Evolutionary conservation across 768 basidiomycete genomes (phyloP).

Genomic region (Psilocybe tampanensis): DNA sequence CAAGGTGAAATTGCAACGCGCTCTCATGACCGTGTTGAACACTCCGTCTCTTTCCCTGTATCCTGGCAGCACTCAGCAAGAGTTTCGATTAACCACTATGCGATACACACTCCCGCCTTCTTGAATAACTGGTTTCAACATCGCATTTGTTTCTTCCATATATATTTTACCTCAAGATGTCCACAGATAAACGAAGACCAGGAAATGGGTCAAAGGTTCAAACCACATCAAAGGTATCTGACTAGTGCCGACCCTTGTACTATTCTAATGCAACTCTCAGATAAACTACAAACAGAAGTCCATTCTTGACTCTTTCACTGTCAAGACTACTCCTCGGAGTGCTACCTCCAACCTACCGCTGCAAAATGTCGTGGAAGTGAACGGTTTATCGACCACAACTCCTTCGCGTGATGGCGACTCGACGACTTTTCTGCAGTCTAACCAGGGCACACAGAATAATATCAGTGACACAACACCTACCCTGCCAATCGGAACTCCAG

Average conservation of each 20-base stretch:
- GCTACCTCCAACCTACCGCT: not conserved
- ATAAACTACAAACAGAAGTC: slow-evolving; percentile 38
- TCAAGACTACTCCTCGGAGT: slow-evolving; percentile 6
- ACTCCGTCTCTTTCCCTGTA: no score
- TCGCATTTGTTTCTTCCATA: no score
- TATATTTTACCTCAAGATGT: not conserved
- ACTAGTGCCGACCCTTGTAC: no score
- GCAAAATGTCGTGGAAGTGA: not conserved
- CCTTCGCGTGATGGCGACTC: not conserved
- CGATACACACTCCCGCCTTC: no score
- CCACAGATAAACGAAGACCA: not conserved
- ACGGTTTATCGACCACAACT: not conserved
- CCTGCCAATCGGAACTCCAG: not conserved
- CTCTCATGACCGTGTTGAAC: no score
- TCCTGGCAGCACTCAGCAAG: no score
- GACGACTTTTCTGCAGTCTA: not conserved
- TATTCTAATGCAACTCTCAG: no score
- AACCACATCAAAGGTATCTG: not conserved
- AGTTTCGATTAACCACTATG: no score
- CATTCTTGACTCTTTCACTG: slow-evolving; percentile 30
- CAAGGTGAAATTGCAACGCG: not conserved
- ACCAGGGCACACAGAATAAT: not conserved
- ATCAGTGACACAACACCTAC: not conserved
- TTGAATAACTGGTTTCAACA: no score
- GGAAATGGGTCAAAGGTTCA: not conserved